A percentile compares a stretch with the other conserved stretches of the same genome.
Evolutionary conservation across 148 eudicot species (phyloP).

Genomic region (Fallopia convolvulus): DNA sequence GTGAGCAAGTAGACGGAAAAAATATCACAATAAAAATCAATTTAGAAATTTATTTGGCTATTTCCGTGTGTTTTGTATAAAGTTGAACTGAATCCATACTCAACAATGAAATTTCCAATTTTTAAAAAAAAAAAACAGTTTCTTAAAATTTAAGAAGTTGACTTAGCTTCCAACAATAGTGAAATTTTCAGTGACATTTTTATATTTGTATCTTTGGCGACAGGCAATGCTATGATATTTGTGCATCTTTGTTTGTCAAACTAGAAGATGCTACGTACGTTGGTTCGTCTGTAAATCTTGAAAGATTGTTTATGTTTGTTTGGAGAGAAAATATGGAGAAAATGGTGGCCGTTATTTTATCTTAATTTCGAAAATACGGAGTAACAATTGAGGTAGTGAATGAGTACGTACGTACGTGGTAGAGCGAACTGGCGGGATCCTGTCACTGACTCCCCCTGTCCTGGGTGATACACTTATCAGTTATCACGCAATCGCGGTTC

Average conservation of each 20-base stretch:
- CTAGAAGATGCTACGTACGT: neutral
- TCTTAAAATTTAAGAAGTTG: too few species aligned
- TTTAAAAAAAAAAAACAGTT: too few species aligned
- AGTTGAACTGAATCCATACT: neutral
- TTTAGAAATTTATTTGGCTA: neutral
- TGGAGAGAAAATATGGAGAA: neutral
- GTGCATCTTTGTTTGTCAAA: neutral
- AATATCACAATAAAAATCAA: too few species aligned
- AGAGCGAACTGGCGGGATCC: neutral
- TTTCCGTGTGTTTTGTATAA: neutral
- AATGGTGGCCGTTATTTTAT: neutral
- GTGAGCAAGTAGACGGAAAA: too few species aligned
- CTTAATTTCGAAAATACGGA: neutral
- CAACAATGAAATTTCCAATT: neutral
- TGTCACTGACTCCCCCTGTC: neutral
- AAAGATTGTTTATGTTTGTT: neutral
- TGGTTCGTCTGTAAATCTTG: neutral
- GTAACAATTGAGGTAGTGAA: neutral
- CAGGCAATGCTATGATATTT: neutral
- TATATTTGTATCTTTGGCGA: too few species aligned
- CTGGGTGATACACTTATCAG: too few species aligned
- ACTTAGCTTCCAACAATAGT: too few species aligned
- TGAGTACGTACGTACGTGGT: neutral
- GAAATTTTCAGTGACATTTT: too few species aligned
- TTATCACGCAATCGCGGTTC: neutral